phyloP scores from a whole-genome alignment of 495 filamentous ascomycete species.

The Aspergillus avenaceus region DNA sequence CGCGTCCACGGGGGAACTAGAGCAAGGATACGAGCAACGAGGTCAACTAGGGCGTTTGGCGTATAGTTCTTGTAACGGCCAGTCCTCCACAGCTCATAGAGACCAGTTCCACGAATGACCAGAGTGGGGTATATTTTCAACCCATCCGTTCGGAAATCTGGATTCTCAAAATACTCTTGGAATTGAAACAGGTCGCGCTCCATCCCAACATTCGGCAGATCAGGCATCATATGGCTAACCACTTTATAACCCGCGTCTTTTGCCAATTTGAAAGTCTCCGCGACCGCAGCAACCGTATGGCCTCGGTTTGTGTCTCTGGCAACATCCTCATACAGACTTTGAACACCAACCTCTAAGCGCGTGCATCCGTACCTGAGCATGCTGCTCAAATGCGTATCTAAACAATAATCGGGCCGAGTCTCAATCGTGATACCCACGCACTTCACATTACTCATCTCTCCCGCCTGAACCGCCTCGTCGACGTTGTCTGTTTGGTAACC shows the following conservation, averaged over 20 bases:
- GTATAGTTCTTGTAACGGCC: slow-evolving; percentile 98
- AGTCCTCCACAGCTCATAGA: slow-evolving; percentile 97
- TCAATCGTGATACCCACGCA: slow-evolving; percentile 99
- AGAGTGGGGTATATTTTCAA: slow-evolving; percentile 98
- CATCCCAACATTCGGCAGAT: slow-evolving; percentile 96
- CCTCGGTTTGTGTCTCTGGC: slow-evolving; percentile 95
- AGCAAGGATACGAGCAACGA: slow-evolving; percentile 91
- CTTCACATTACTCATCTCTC: slow-evolving; percentile 91
- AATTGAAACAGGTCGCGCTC: slow-evolving; percentile 97
- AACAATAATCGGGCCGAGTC: slow-evolving; percentile 92
- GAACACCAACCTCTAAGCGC: slow-evolving; percentile 88
- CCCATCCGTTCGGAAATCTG: slow-evolving; percentile 94
- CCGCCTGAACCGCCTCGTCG: slow-evolving; percentile 88
- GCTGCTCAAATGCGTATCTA: slow-evolving; percentile 82
- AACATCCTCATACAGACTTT: slow-evolving; percentile 97
- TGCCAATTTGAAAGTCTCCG: slow-evolving; percentile 88
- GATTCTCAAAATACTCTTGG: slow-evolving; percentile 95
- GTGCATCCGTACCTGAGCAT: slow-evolving; percentile 98
- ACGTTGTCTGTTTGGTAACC: slow-evolving; percentile 89
- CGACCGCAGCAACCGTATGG: slow-evolving; percentile 91
- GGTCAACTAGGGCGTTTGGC: slow-evolving; percentile 89
- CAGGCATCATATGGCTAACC: slow-evolving; percentile 99
- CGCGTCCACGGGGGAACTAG: slow-evolving; percentile 96
- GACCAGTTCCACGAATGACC: slow-evolving; percentile 92
- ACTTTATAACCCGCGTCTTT: slow-evolving; percentile 99